Evolutionary conservation across 2,329 filamentous ascomycete species (phyloP).

Genomic region (Stylonectria norvegica): DNA sequence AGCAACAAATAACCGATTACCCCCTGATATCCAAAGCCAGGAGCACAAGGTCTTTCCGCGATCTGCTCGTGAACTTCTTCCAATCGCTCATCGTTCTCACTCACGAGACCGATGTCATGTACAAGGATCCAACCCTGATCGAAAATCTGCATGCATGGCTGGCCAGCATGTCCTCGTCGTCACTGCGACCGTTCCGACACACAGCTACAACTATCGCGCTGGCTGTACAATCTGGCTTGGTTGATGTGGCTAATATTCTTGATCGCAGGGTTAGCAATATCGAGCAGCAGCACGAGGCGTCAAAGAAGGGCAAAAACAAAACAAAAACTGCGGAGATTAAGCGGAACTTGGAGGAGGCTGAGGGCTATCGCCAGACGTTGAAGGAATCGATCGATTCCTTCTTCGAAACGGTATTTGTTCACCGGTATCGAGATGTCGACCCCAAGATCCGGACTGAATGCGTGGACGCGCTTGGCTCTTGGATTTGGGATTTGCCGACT

Average conservation of each 20-base stretch:
- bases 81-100: constrained; percentile 70
- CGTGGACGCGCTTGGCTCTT: constrained; percentile 78
- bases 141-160: constrained; percentile 92
- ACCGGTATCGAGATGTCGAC: constrained; percentile 93
- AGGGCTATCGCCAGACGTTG: constrained; percentile 65
- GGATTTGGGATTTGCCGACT: constrained; percentile 82
- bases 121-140: constrained; percentile 71
- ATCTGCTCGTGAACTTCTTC: constrained; percentile 76
- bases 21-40: constrained; percentile 82
- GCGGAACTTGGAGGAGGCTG: constrained; percentile 66
- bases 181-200: constrained; percentile 85
- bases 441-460: constrained; percentile 85
- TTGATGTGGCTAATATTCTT: constrained; percentile 67
- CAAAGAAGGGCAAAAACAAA: constrained; percentile 73
- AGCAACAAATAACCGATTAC: constrained; percentile 82
- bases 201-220: constrained; percentile 85
- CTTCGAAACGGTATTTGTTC: constrained; percentile 90
- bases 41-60: constrained; percentile 72
- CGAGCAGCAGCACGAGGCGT: constrained; percentile 74
- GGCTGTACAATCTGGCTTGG: constrained; percentile 74
- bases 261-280: constrained; percentile 70
- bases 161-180: constrained; percentile 83
- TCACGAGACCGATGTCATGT: constrained; percentile 78
- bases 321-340: constrained; percentile 71
- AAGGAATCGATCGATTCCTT: constrained; percentile 75